Conservation (phyloP, 208 protist genomes). For the Borovskyia barvae region DNA sequence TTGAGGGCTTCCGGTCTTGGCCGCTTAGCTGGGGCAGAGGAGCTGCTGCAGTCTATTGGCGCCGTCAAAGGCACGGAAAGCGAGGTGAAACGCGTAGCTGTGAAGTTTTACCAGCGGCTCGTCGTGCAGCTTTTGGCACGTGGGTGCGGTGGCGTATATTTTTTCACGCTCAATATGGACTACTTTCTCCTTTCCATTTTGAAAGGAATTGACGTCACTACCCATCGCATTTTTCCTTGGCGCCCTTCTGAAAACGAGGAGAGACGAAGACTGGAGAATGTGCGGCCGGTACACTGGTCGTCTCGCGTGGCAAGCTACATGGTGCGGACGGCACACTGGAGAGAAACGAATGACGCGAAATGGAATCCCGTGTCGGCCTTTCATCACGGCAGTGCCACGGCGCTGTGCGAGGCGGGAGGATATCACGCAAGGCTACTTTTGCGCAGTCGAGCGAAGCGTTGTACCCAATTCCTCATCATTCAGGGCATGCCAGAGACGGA, state of each 20-base stretch:
- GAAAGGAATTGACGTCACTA: conserved; percentile 39
- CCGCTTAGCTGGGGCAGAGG: conserved; percentile 45
- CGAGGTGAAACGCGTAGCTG: conserved; percentile 51
- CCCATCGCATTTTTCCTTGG: conserved; percentile 55
- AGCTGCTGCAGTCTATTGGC: conserved; percentile 32
- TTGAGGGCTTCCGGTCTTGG: conserved; percentile 56
- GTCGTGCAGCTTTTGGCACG: conserved; percentile 58
- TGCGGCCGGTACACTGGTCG: conserved; percentile 92
- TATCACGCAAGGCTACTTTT: conserved; percentile 58
- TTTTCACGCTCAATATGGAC: conserved; percentile 96
- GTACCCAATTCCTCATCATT: conserved; percentile 34
- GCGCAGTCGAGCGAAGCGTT: conserved; percentile 35
- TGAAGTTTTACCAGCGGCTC: conserved; percentile 62
- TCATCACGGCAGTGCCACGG: conserved; percentile 61
- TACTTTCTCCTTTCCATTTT: conserved; percentile 56
- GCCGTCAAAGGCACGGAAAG: conserved; percentile 21
- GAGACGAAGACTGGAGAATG: conserved; percentile 55
- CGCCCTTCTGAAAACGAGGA: conserved; percentile 46
- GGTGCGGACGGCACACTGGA: conserved; percentile 68
- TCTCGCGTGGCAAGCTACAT: conserved; percentile 89
- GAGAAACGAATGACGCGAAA: conserved; percentile 87
- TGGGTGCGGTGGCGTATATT: conserved; percentile 87
- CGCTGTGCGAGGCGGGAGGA: conserved; percentile 69
- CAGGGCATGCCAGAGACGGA: conserved; percentile 27
- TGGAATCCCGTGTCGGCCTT: conserved; percentile 70